Percentiles rank a stretch among this genome's conserved stretches.
phyloP scores from a whole-genome alignment of 2,329 filamentous ascomycete species.

The Fusarium beomiforme region DNA sequence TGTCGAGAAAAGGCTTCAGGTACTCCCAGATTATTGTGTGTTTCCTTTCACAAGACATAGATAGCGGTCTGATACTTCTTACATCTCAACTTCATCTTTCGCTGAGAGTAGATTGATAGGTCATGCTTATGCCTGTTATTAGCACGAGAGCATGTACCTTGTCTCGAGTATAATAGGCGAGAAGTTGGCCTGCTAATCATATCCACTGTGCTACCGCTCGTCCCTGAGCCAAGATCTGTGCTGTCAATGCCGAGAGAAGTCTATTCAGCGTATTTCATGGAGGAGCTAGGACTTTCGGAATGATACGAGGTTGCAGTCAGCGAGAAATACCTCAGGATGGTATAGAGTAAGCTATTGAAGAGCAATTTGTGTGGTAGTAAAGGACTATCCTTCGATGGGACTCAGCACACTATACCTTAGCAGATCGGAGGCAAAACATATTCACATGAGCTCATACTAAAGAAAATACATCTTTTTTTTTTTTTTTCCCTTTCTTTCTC shows the following conservation, averaged over 20 bases:
- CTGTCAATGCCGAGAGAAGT: background rate
- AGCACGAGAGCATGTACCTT: background rate
- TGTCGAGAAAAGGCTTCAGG: background rate
- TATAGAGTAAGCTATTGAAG: too few species aligned
- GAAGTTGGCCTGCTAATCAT: background rate
- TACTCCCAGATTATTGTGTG: background rate
- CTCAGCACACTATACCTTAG: background rate
- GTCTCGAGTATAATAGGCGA: background rate
- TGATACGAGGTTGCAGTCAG: too few species aligned
- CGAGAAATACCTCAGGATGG: too few species aligned
- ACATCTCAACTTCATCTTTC: background rate
- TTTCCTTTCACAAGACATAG: background rate
- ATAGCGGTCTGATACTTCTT: background rate
- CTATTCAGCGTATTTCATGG: too few species aligned
- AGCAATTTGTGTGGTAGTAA: background rate
- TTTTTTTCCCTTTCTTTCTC: background rate
- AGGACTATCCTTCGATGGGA: background rate
- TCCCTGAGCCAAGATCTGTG: background rate
- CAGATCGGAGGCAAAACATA: background rate
- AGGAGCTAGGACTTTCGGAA: too few species aligned
- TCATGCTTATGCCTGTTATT: background rate
- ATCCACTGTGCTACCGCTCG: background rate
- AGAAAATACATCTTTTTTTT: background rate
- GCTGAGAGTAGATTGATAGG: background rate
- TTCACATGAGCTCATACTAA: background rate